These are phyloP conservation scores for Globisporangium irregulare DNA, from an alignment of 352 stramenopile species.

Conservation along the genomic window DNA sequence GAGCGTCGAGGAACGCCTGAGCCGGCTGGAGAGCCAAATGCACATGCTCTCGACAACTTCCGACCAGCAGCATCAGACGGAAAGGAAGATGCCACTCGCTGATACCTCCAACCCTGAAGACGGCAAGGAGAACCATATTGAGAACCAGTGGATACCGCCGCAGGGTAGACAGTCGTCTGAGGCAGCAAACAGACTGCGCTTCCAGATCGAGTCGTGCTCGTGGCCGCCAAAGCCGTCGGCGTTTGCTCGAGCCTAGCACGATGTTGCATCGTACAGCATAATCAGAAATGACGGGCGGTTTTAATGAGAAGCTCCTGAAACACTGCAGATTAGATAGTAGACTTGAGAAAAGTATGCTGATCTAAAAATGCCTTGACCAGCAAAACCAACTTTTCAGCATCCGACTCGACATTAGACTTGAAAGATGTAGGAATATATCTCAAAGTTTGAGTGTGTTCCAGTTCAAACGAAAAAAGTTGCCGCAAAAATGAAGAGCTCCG, in stretches of 20 bases:
- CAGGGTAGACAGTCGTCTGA: slow-evolving; percentile 15
- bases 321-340: neutral
- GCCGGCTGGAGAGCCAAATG: slow-evolving; percentile 31
- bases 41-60: slow-evolving; percentile 19
- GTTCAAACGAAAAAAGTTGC: neutral
- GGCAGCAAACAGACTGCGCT: slow-evolving; percentile 12
- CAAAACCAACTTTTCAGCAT: neutral
- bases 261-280: neutral
- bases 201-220: slow-evolving; percentile 29
- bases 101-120: neutral
- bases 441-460: neutral
- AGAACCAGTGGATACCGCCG: neutral
- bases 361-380: too few species aligned
- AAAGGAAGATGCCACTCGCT: neutral
- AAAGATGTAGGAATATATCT: neutral
- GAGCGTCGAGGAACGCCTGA: slow-evolving; percentile 33
- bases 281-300: too few species aligned
- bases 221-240: slow-evolving; percentile 41
- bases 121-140: neutral
- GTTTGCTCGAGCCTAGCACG: slow-evolving; percentile 23
- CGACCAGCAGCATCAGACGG: slow-evolving; percentile 13
- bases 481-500: neutral
- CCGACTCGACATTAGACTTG: neutral
- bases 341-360: neutral
- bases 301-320: neutral